Percentiles rank a stretch among this genome's conserved stretches.
These are phyloP conservation scores for Dictyostelium firmibasis DNA, from an alignment of 78 protist genomes.

Conservation along the genomic window DNA sequence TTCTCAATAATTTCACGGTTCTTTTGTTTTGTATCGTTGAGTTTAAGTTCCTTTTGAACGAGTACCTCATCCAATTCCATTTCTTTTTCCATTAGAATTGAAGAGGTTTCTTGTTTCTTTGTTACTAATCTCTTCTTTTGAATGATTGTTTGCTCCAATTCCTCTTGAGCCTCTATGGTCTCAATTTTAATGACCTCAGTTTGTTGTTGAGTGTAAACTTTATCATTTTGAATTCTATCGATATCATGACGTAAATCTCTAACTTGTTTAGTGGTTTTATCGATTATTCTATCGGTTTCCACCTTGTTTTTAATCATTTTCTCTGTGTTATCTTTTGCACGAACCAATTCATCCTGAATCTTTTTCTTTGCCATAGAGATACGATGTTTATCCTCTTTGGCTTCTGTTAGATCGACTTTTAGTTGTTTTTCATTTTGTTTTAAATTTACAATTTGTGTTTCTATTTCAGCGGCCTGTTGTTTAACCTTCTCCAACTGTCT, in stretches of 20 bases:
- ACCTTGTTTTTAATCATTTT: slow-evolving; percentile 37
- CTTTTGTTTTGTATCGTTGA: not conserved
- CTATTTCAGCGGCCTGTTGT: not conserved
- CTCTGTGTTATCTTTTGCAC: slow-evolving; percentile 54
- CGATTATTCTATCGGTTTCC: slow-evolving; percentile 46
- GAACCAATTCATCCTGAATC: slow-evolving; percentile 53
- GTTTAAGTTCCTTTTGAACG: slow-evolving; percentile 17
- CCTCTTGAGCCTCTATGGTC: slow-evolving; percentile 18
- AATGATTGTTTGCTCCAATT: not conserved
- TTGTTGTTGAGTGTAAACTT: slow-evolving; percentile 42
- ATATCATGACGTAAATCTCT: slow-evolving; percentile 33
- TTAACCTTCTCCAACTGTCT: slow-evolving; percentile 12
- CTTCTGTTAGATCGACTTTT: not conserved
- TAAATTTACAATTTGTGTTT: not conserved
- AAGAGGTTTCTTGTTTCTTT: not conserved
- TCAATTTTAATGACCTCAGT: slow-evolving; percentile 47
- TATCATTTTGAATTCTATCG: slow-evolving; percentile 48
- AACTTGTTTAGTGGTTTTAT: slow-evolving; percentile 52
- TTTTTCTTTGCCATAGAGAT: slow-evolving; percentile 43
- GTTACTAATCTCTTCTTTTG: slow-evolving; percentile 5
- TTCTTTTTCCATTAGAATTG: slow-evolving; percentile 25
- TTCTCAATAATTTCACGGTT: slow-evolving; percentile 36
- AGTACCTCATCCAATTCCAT: slow-evolving; percentile 41
- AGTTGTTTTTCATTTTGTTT: slow-evolving; percentile 41
- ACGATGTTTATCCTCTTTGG: slow-evolving; percentile 48